Percentiles rank a stretch among this genome's conserved stretches.
Conservation (phyloP, 2,329 filamentous ascomycete genomes). For the Rosellinia necatrix region DNA sequence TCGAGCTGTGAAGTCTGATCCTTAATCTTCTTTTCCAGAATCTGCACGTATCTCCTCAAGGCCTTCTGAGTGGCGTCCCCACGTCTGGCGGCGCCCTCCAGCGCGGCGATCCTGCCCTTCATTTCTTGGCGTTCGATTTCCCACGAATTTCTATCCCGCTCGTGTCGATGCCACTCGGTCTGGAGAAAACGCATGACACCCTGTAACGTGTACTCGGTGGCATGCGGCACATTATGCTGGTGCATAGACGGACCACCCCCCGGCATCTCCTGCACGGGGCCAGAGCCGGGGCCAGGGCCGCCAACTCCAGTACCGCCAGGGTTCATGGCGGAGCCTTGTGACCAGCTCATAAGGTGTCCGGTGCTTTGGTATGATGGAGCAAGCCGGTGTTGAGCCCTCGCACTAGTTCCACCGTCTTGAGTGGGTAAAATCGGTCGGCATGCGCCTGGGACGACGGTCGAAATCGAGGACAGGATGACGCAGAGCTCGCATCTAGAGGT, state of each 20-base stretch:
- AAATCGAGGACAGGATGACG: constrained; percentile 2
- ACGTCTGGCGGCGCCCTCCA: constrained; percentile 87
- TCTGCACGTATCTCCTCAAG: constrained; percentile 84
- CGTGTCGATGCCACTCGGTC: constrained; percentile 98
- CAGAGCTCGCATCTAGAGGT: constrained; percentile 8
- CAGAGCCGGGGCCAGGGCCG: constrained; percentile 49
- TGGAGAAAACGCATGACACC: constrained; percentile 99
- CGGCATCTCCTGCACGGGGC: constrained; percentile 46
- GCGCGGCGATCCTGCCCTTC: constrained; percentile 93
- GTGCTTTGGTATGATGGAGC: constrained; percentile 3
- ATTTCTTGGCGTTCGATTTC: constrained; percentile 99
- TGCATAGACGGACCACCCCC: constrained; percentile 44
- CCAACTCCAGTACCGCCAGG: constrained; percentile 46
- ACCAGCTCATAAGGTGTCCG: constrained; percentile 42
- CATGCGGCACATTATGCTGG: constrained; percentile 55
- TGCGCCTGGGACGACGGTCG: constrained; percentile 29
- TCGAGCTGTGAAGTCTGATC: constrained; percentile 77
- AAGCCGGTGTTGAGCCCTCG: constrained; percentile 28
- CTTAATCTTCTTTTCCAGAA: constrained; percentile 86
- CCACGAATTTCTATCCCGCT: constrained; percentile 97
- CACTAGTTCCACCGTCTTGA: constrained; percentile 37
- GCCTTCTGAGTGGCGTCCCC: constrained; percentile 88
- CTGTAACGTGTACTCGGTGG: constrained; percentile 67
- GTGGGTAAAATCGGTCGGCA: constrained; percentile 26
- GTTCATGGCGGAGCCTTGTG: constrained; percentile 47